Evolutionary conservation across 1,284 basidiomycete genomes (phyloP).

Genomic region (Boletus chippewaensis): DNA sequence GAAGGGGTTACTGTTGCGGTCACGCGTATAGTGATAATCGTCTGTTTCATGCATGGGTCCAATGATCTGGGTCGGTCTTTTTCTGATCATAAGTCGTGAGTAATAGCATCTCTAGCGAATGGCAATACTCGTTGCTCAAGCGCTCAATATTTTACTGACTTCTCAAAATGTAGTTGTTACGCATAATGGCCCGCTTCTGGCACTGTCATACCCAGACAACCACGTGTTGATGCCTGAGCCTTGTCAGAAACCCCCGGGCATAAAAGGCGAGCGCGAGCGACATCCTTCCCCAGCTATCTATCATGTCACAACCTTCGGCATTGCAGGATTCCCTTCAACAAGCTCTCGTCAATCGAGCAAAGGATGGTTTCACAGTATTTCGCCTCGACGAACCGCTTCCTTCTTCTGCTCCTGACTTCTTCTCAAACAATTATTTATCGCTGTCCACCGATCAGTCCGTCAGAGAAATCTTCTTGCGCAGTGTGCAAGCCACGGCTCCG

Average conservation of each 20-base stretch:
- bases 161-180: background rate
- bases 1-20: background rate
- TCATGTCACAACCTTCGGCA: conserved; percentile 11
- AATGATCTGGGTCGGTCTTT: conserved; percentile 1
- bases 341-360: conserved; percentile 11
- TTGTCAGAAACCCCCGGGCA: conserved; percentile 1
- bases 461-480: conserved; percentile 29
- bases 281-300: background rate
- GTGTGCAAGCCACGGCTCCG: conserved; percentile 23
- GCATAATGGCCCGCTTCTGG: background rate
- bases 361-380: conserved; percentile 7
- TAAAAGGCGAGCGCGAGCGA: conserved; percentile 8
- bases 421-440: conserved; percentile 60
- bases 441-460: conserved; percentile 39
- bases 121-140: background rate
- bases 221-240: background rate
- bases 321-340: conserved; percentile 16
- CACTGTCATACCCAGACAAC: background rate
- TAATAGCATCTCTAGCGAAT: conserved; percentile 2
- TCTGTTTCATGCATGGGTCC: background rate
- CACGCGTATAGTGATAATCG: too few species aligned
- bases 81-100: background rate
- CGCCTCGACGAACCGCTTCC: conserved; percentile 27
- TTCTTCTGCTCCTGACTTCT: conserved; percentile 41
- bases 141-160: background rate